Conservation (phyloP, 192 early-diverging fungal genomes). For the Coemansia sp. region DNA sequence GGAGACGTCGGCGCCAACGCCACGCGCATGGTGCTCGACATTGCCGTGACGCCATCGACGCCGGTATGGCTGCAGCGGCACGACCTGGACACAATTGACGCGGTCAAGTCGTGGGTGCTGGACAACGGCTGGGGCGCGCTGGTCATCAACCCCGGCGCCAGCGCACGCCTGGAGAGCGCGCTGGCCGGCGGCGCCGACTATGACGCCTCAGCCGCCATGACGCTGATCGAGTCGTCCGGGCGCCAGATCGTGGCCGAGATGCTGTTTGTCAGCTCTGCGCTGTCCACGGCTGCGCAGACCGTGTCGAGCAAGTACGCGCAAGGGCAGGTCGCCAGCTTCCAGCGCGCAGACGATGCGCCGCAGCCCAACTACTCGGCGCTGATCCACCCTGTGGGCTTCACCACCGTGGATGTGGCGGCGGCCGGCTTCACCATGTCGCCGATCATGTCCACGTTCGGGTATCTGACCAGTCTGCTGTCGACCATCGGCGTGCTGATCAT, state of each 20-base stretch:
- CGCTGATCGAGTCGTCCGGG: constrained; percentile 23
- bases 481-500: constrained; percentile 31
- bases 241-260: constrained; percentile 26
- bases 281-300: constrained; percentile 7
- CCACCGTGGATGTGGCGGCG: constrained; percentile 22
- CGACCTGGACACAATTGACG: constrained; percentile 7
- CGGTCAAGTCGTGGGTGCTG: constrained; percentile 18
- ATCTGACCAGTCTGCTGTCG: constrained; percentile 13
- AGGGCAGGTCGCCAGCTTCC: constrained; percentile 12
- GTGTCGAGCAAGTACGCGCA: constrained; percentile 20
- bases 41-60: constrained; percentile 2
- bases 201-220: constrained; percentile 23
- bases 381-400: constrained; percentile 24
- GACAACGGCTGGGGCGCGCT: constrained; percentile 27
- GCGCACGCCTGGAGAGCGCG: constrained; percentile 14
- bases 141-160: constrained; percentile 37
- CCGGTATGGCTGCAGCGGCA: constrained; percentile 6
- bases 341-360: background rate
- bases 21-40: constrained; percentile 24
- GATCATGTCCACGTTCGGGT: constrained; percentile 33
- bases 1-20: constrained; percentile 29
- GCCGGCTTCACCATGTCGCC: constrained; percentile 27
- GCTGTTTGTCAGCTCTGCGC: constrained; percentile 18
- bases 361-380: constrained; percentile 18
- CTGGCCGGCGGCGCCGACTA: constrained; percentile 22